Percentiles rank a stretch among this genome's conserved stretches.
Evolutionary conservation across 2,329 filamentous ascomycete genomes (phyloP).

Genomic region (Stachybotrys chartarum): DNA sequence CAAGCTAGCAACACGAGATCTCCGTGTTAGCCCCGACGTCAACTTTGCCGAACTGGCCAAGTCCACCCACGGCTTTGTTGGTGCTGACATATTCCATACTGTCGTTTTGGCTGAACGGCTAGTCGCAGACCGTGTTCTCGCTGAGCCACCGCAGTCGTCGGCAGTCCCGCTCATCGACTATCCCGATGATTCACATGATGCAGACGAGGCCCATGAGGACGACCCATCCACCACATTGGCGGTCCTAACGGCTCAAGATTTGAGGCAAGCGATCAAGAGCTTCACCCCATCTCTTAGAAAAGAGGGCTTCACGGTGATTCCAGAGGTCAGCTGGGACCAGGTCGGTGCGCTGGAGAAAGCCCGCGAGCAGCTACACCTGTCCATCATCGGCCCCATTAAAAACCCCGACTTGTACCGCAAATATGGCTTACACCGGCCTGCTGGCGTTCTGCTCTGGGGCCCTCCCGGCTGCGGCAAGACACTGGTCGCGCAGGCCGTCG

Average conservation of each 20-base stretch:
- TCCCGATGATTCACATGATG: not conserved
- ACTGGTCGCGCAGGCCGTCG: constrained; percentile 89
- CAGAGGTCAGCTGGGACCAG: constrained; percentile 86
- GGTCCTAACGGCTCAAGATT: constrained; percentile 39
- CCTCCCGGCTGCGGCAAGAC: constrained; percentile 97
- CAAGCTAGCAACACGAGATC: constrained; percentile 60
- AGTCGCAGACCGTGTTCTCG: constrained; percentile 22
- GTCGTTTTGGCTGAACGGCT: constrained; percentile 36
- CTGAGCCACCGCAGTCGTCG: not conserved
- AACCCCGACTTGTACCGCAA: constrained; percentile 68
- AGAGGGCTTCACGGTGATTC: constrained; percentile 92
- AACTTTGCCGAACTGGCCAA: constrained; percentile 71
- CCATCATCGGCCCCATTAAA: constrained; percentile 86
- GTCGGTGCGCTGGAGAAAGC: constrained; percentile 80
- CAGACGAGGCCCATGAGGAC: constrained; percentile 3
- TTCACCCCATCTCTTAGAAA: constrained; percentile 60
- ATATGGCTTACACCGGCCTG: constrained; percentile 73
- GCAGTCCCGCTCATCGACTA: too few relatives aligned
- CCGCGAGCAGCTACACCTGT: constrained; percentile 72
- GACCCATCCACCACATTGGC: not conserved
- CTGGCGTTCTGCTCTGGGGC: constrained; percentile 90
- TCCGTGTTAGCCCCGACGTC: constrained; percentile 59
- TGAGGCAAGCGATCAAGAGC: constrained; percentile 65
- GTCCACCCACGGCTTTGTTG: constrained; percentile 86
- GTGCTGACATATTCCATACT: constrained; percentile 73